phyloP scores from a whole-genome alignment of 805 yeast species.

The Starmerella powellii region DNA sequence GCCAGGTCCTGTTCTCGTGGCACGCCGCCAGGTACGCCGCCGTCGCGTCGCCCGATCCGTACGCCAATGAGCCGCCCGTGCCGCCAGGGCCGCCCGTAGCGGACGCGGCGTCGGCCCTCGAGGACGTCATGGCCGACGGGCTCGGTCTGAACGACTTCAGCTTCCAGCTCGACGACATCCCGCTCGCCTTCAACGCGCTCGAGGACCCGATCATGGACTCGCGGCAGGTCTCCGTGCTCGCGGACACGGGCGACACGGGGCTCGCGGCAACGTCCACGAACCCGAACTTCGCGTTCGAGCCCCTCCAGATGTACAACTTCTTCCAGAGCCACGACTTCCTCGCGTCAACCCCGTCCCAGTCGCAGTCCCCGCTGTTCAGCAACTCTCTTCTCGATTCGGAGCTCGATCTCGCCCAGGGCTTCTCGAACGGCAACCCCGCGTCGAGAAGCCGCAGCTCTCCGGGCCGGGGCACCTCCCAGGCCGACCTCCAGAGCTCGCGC shows the following conservation, averaged over 20 bases:
- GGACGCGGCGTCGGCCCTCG: too few species aligned
- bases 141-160: slow-evolving; percentile 2
- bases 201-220: slow-evolving; percentile 18
- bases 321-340: slow-evolving; percentile 9
- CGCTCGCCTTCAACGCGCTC: slow-evolving; percentile 20
- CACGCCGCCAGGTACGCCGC: neutral
- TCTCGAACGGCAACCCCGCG: neutral
- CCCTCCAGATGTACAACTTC: slow-evolving; percentile 17
- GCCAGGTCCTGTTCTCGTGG: slow-evolving; percentile 6
- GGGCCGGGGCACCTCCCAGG: neutral
- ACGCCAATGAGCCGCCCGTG: too few species aligned
- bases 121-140: neutral
- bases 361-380: neutral
- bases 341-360: neutral
- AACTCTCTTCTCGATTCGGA: neutral
- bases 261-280: neutral
- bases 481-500: neutral
- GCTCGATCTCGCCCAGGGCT: neutral
- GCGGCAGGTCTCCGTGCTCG: slow-evolving; percentile 1
- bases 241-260: neutral
- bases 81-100: too few species aligned
- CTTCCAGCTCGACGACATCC: slow-evolving; percentile 17
- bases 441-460: too few species aligned
- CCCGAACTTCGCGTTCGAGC: slow-evolving; percentile 12
- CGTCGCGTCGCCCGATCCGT: neutral